phyloP scores from a whole-genome alignment of 2,329 filamentous ascomycete genomes.

The Pseudogymnoascus sp. region DNA sequence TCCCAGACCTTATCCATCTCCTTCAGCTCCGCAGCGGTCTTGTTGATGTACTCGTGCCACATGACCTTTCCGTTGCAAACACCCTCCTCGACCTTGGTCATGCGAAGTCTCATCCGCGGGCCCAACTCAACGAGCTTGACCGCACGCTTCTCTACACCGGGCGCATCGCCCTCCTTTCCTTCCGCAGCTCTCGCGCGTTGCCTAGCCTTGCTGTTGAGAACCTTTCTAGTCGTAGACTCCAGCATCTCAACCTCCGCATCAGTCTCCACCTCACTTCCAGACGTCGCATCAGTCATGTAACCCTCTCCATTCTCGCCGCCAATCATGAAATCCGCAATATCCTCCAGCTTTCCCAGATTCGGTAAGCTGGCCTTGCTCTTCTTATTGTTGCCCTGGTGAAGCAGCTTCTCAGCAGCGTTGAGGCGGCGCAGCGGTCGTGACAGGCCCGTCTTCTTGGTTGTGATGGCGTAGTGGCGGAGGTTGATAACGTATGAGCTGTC shows the following conservation, averaged over 20 bases:
- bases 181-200: constrained; percentile 36
- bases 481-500: constrained; percentile 74
- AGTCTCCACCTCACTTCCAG: constrained; percentile 86
- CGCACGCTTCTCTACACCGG: constrained; percentile 61
- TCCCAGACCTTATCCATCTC: constrained; percentile 80
- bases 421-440: constrained; percentile 78
- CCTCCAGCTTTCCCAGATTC: constrained; percentile 82
- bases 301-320: constrained; percentile 70
- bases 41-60: constrained; percentile 95
- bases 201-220: constrained; percentile 43
- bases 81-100: constrained; percentile 96
- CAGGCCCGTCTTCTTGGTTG: constrained; percentile 76
- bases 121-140: constrained; percentile 91
- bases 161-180: constrained; percentile 34
- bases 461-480: constrained; percentile 91
- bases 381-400: constrained; percentile 44
- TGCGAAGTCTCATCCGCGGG: constrained; percentile 76
- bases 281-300: constrained; percentile 78
- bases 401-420: constrained; percentile 75
- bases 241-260: constrained; percentile 90
- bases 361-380: constrained; percentile 67
- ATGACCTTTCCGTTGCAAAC: constrained; percentile 83
- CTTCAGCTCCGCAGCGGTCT: constrained; percentile 69
- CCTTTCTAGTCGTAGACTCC: constrained; percentile 55
- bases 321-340: constrained; percentile 91